These are phyloP conservation scores for Oryza officinalis DNA, from an alignment of 176 grass and related monocot species.

Conservation along the genomic window DNA sequence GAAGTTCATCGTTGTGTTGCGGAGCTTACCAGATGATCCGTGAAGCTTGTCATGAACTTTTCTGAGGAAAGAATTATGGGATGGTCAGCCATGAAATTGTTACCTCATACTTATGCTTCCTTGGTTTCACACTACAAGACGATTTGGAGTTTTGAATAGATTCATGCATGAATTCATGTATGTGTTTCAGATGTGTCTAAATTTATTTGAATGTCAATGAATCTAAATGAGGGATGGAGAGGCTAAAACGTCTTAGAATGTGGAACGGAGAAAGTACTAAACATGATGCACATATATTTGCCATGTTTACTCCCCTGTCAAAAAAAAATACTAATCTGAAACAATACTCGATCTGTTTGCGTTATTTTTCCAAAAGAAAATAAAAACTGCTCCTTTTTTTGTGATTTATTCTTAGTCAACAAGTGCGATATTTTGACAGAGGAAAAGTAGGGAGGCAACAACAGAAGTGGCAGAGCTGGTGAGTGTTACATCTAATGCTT, in stretches of 20 bases:
- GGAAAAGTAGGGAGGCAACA: constrained; percentile 15
- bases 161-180: no score
- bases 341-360: background rate
- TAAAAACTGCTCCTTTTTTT: background rate
- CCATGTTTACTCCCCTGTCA: background rate
- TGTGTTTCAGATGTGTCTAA: no score
- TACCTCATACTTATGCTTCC: background rate
- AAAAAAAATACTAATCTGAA: background rate
- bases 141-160: no score
- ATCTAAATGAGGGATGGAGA: no score
- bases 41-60: background rate
- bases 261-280: no score
- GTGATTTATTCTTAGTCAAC: background rate
- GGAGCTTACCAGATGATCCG: background rate
- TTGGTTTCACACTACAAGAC: no score
- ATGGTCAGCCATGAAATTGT: background rate
- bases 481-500: constrained; percentile 18
- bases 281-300: background rate
- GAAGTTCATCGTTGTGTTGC: background rate
- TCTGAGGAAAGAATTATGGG: background rate
- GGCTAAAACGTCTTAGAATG: no score
- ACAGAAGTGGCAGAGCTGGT: constrained; percentile 27
- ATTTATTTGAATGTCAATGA: no score
- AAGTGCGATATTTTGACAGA: background rate
- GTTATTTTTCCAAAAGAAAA: background rate